Evolutionary conservation across 2,329 filamentous ascomycete genomes (phyloP), one percentile per base, ranked within the genome.

Genomic region (Neofusicoccum sp.): DNA sequence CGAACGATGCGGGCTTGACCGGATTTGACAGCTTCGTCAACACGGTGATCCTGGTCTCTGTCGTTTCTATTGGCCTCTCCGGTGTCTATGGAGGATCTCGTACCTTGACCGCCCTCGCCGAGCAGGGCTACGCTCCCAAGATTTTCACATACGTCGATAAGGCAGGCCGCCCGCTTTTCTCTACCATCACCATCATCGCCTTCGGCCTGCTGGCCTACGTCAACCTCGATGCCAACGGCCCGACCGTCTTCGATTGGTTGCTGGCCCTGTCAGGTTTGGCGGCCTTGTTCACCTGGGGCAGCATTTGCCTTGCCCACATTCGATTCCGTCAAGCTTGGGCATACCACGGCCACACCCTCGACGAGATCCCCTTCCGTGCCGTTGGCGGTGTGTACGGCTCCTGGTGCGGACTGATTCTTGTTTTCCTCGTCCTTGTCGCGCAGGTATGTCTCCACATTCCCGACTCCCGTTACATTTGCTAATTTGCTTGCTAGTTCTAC

Each of bases 1-100:
- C 96, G 67, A 81, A 89, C 66, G 89, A 92, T 64, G 91, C 92
- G 1, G 89, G 90, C 7, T 96, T 97, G 68, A 78, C 84, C 43
- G 87, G 89, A 2, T 83, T 97, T 2, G 91, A 91, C 1, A 93
- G 89, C 0, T 84, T 97, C 58, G 96, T 97, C 89, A 97, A 98
- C 75, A 87, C 86, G n/a, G 91, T 97, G 63, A 96, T 97, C 72
- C 86, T 97, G 70, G 86, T 96, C 64, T 89, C 93, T 20, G 92
- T 96, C 24, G 79, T 97, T 24, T 96, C 91, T 0, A 93, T 97
- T 62, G 92, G 92, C 61, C 97, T 96, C 75, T 93, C 91, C 6
- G 88, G 92, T 63, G 88, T 97, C 62, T 98, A 96, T 69, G 93
- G 92, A 36, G 93, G 91, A 26, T 96, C 91, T 1, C 87, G 93